Conservation (phyloP, 2,329 filamentous ascomycete species). For the Pseudogymnoascus pannorum region DNA sequence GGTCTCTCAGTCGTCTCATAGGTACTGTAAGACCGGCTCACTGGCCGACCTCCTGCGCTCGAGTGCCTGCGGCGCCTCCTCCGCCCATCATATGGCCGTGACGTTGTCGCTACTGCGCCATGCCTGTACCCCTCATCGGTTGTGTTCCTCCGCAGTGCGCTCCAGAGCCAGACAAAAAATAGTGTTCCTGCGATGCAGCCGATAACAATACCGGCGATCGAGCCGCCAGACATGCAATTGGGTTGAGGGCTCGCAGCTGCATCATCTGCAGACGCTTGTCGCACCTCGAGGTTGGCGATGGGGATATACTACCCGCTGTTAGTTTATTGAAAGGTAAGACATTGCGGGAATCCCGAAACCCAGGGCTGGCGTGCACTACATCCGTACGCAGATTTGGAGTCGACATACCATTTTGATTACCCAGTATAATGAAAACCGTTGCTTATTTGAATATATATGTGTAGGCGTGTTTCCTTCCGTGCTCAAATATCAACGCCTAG, state of each 20-base stretch:
- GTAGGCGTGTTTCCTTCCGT: neutral
- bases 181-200: conserved; percentile 10
- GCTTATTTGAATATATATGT: neutral
- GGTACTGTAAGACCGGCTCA: neutral
- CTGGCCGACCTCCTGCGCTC: neutral
- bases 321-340: conserved; percentile 1
- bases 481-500: neutral
- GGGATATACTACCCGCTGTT: conserved; percentile 2
- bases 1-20: conserved; percentile 5
- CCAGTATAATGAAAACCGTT: neutral
- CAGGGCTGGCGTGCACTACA: neutral
- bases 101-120: neutral
- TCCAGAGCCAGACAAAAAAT: conserved; percentile 5
- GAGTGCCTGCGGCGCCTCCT: neutral
- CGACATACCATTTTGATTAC: neutral
- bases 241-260: conserved; percentile 5
- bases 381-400: neutral
- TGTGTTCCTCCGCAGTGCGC: neutral
- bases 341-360: neutral
- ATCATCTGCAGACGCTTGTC: neutral
- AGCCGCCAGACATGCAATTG: conserved; percentile 7
- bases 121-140: neutral
- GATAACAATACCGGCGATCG: conserved; percentile 9
- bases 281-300: conserved; percentile 6
- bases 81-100: neutral